These are phyloP conservation scores for Mycena indigotica DNA, from an alignment of 768 basidiomycete species.

Conservation along the genomic window DNA sequence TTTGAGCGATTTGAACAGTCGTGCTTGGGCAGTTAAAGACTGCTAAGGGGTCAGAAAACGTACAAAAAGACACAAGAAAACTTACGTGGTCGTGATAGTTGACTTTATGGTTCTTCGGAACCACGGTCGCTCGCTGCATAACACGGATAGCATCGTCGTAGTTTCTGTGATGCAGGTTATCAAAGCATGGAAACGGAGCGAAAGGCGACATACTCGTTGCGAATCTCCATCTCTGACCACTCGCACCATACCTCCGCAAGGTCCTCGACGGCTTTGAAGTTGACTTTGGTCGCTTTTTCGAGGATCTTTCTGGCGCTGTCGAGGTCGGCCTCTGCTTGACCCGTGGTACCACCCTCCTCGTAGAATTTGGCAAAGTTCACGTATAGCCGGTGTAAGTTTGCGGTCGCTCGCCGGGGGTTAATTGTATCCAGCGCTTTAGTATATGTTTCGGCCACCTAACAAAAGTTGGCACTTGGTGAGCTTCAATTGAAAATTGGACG, in stretches of 20 bases:
- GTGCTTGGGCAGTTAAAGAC: constrained; percentile 82
- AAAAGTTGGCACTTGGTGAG: constrained; percentile 9
- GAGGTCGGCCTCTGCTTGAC: constrained; percentile 78
- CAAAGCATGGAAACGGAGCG: constrained; percentile 17
- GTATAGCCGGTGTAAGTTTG: constrained; percentile 86
- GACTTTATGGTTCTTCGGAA: constrained; percentile 87
- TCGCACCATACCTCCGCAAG: constrained; percentile 99
- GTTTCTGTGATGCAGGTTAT: constrained; percentile 55
- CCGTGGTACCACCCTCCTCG: constrained; percentile 87
- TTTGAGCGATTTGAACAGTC: constrained; percentile 96
- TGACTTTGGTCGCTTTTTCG: constrained; percentile 89
- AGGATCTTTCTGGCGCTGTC: constrained; percentile 88
- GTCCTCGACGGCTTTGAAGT: constrained; percentile 95
- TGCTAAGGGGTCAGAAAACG: constrained; percentile 32
- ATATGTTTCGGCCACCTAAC: constrained; percentile 90
- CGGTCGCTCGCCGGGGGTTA: constrained; percentile 84
- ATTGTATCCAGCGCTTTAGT: constrained; percentile 86
- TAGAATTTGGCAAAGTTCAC: constrained; percentile 98
- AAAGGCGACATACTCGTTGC: constrained; percentile 75
- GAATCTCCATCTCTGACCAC: constrained; percentile 98
- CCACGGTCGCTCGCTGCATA: constrained; percentile 93
- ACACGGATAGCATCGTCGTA: constrained; percentile 94
- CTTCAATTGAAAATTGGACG: constrained; percentile 12
- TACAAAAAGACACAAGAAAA: constrained; percentile 8
- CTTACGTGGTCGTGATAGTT: constrained; percentile 94